Base-by-base conservation (phyloP, 2,329 filamentous ascomycete species). In the Erysiphe pulchra region DNA sequence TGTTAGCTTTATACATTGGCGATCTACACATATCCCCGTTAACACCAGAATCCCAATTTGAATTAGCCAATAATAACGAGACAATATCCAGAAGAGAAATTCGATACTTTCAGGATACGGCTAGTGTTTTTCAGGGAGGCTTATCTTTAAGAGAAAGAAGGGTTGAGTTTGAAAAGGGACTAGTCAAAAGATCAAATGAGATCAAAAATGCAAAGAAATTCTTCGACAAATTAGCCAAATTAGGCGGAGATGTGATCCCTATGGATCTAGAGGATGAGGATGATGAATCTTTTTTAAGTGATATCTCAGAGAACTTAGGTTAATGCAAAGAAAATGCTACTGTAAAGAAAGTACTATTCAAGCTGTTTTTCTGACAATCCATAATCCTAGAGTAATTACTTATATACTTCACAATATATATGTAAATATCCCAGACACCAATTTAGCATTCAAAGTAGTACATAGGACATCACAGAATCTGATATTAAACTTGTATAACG, bases 1-100 rank as follows among this genome's bases (percentile, higher is more conserved):
- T 84, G 69, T 62, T 85, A 6, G 72, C 74, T 0, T 63, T 90
- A 14, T 92, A 82, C 67, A 65, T 83, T 14, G 78, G 70, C 7
- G 82, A 92, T 57, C 61, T 93, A 34, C 57, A 62, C 24, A 54
- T 75, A 24, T 18, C 65, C 66, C 20, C 42, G 42, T 11, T 41
- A 38, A 10, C 50, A 50, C 20, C 39, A 47, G 1, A 47, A 51
- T 3, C 45, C 47, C 13, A 20, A 56, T 11, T 11, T 31, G 20
- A 36, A 45, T 31, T 13, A 11, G 31, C 39, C 34, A 11, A 16
- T 11, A 32, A 38, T 11, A 11, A 9, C 18, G n/a, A 18, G 20
- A 32, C 12, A 6, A 36, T 14, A 28, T 17, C 41, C 20, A 16
- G 41, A 42, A 16, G 24, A 32, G 12, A 17, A 13, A 17, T 9